Conservation (phyloP, 495 filamentous ascomycete species). For the Podospora tetraspora region DNA sequence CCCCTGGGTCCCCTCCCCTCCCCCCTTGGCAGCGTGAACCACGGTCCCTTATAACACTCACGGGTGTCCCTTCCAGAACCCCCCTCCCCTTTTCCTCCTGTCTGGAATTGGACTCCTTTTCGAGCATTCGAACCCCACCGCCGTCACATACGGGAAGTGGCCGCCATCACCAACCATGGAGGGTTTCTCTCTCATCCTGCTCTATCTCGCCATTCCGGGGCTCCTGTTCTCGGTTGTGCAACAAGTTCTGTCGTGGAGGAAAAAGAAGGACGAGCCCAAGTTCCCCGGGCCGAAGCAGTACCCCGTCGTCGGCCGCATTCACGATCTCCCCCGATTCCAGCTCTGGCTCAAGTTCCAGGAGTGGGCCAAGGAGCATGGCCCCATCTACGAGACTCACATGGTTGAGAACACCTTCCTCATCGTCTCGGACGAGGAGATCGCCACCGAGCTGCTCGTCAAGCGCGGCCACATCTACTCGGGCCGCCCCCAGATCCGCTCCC, state of each 20-base stretch:
- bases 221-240: slow-evolving; percentile 38
- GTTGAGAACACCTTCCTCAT: slow-evolving; percentile 48
- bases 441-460: slow-evolving; percentile 51
- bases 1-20: slow-evolving; percentile 13
- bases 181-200: slow-evolving; percentile 30
- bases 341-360: slow-evolving; percentile 54
- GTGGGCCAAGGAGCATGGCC: slow-evolving; percentile 51
- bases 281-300: slow-evolving; percentile 44
- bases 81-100: background rate
- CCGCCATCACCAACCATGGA: slow-evolving; percentile 21
- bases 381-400: slow-evolving; percentile 49
- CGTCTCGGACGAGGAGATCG: slow-evolving; percentile 51
- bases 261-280: slow-evolving; percentile 19
- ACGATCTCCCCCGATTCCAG: slow-evolving; percentile 45
- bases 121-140: background rate
- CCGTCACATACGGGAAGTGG: background rate
- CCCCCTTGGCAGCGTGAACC: background rate
- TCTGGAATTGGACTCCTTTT: background rate
- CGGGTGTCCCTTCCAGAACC: slow-evolving; percentile 7
- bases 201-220: slow-evolving; percentile 43
- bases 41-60: slow-evolving; percentile 3
- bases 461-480: slow-evolving; percentile 51
- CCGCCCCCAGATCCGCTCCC: slow-evolving; percentile 43
- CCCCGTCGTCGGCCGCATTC: slow-evolving; percentile 46
- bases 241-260: slow-evolving; percentile 37